phyloP scores from a whole-genome alignment of 2,329 filamentous ascomycete species.

The Bipolaris sorokiniana region DNA sequence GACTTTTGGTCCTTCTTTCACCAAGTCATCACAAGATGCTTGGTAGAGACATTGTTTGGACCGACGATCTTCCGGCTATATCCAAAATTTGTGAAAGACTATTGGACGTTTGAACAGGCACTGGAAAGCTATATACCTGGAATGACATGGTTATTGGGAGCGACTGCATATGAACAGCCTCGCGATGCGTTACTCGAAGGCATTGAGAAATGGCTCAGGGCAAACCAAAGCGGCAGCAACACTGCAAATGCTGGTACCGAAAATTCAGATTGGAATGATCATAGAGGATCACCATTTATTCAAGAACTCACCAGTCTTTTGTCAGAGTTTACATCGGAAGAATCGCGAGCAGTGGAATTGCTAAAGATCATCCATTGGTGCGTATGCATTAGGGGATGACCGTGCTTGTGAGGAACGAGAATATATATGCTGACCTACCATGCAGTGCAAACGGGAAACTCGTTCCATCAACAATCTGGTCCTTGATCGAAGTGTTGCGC shows the following conservation, averaged over 20 bases:
- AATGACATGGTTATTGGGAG: slow-evolving; percentile 25
- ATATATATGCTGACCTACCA: slow-evolving; percentile 7
- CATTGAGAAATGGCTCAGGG: slow-evolving; percentile 33
- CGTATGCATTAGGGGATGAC: not conserved
- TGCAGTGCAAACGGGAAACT: slow-evolving; percentile 25
- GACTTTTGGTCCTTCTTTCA: slow-evolving; percentile 41
- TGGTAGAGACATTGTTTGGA: slow-evolving; percentile 34
- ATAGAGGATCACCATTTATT: slow-evolving; percentile 30
- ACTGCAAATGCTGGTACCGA: slow-evolving; percentile 18
- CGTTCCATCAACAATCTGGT: slow-evolving; percentile 34
- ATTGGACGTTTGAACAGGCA: slow-evolving; percentile 33
- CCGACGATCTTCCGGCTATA: slow-evolving; percentile 33
- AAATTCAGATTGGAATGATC: slow-evolving; percentile 27
- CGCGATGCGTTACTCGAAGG: slow-evolving; percentile 29
- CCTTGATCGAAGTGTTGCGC: slow-evolving; percentile 30
- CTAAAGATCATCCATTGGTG: slow-evolving; percentile 37
- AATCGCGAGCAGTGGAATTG: slow-evolving; percentile 26
- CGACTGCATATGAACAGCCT: slow-evolving; percentile 18
- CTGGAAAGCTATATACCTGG: slow-evolving; percentile 26
- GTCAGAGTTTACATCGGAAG: slow-evolving; percentile 9
- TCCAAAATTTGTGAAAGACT: slow-evolving; percentile 34
- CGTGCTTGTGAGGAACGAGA: not conserved
- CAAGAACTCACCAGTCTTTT: slow-evolving; percentile 25
- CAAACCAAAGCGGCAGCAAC: slow-evolving; percentile 23
- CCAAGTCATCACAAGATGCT: slow-evolving; percentile 35